These are phyloP conservation scores for Podosphaera xanthii DNA, from an alignment of 2,329 filamentous ascomycete genomes.

Conservation along the genomic window DNA sequence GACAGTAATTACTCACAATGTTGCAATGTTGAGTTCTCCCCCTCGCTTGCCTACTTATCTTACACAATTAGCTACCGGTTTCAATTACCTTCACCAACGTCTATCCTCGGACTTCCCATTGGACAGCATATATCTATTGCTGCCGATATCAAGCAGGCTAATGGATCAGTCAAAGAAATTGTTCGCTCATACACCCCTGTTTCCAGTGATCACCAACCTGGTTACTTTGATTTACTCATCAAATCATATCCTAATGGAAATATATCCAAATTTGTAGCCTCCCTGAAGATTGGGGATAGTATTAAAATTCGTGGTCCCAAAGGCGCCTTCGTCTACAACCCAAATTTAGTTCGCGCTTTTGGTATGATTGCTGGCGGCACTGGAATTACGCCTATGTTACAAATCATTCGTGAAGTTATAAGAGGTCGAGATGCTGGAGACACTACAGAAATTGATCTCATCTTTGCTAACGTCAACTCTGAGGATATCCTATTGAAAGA, in stretches of 20 bases:
- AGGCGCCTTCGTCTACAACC: conserved; percentile 91
- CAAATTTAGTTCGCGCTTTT: conserved; percentile 89
- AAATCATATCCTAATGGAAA: conserved; percentile 96
- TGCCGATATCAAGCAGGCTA: conserved; percentile 40
- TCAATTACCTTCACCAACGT: conserved; percentile 49
- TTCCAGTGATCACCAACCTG: conserved; percentile 68
- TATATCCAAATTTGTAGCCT: conserved; percentile 82
- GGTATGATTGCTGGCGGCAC: conserved; percentile 97
- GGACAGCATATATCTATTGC: conserved; percentile 97
- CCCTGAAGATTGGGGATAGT: conserved; percentile 57
- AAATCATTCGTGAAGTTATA: conserved; percentile 78
- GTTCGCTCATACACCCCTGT: conserved; percentile 85
- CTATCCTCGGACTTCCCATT: conserved; percentile 87
- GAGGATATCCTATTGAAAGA: conserved; percentile 88
- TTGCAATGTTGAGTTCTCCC: conserved; percentile 48
- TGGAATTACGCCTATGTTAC: conserved; percentile 95
- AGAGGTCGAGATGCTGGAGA: conserved; percentile 59
- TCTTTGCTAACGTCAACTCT: conserved; percentile 88
- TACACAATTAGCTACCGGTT: conserved; percentile 58
- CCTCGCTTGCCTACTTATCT: conserved; percentile 4
- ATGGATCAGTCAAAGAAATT: conserved; percentile 60
- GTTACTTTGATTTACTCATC: conserved; percentile 89
- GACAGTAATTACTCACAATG: conserved; percentile 91
- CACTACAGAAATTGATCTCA: conserved; percentile 72
- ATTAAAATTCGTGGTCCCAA: conserved; percentile 89